Evolutionary conservation across 129 eudicot genomes (phyloP), one percentile per base, ranked within the genome.

Genomic region (Saposhnikovia divaricata): DNA sequence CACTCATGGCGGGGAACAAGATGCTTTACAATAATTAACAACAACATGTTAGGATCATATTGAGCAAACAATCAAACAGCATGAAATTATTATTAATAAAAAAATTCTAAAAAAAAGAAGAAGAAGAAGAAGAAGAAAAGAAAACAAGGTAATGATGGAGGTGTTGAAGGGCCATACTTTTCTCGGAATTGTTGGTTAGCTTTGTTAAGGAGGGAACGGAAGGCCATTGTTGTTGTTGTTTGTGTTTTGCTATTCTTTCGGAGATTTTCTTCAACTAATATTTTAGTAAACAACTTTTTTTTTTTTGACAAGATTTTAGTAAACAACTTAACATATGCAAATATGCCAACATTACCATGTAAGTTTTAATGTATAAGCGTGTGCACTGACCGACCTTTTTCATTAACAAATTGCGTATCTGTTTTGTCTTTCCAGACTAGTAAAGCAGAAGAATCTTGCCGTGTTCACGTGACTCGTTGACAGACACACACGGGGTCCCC

Each of bases 211-310:
- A 65, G 34, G 19, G 46, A 80, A 75, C 53, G 79, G 74, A 86
- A 83, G 39, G 84, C 79, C 89, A 86, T 86, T 39, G 75, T 61
- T 59, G 75, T 61, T 59, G 68, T 59, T 61, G 34, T 61, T n/a
- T 61, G 34, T 61, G 75, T 28, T 63, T 44, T 38, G 55, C 80
- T 77, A 59, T 38, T 31, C 37, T 59, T 38, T 34, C 80, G 80
- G 80, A 74, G 77, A 18, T 73, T 42, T 42, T 5, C 10, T 15
- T 23, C 9, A n/a, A 74, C 77, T 55, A 74, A 25, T 44, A 19
- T 25, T 55, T 46, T 46, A 46, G 15, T 46, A 46, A 46, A 46
- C 50, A 7, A 46, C 3, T 46, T 9, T 31, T 31, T 31, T 31
- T 31, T 31, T 31, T 31, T 31, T 31, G 34, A 0, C 34, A 31